Base-by-base conservation (phyloP, 2,329 filamentous ascomycete species). In the Colletotrichum incanum region DNA sequence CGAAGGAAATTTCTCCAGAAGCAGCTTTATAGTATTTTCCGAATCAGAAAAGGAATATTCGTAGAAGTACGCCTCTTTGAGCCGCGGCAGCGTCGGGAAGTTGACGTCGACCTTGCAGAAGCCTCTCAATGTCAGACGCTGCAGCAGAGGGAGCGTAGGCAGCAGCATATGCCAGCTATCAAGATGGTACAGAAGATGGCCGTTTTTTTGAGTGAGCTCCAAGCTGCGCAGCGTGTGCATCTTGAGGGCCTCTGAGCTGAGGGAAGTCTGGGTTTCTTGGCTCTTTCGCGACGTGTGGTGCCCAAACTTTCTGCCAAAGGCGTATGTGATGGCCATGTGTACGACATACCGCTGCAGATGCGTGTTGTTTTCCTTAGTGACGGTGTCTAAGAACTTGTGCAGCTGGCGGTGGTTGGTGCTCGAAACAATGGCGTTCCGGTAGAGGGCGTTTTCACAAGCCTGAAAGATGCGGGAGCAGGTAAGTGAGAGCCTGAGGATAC, bases 101-200 rank as follows among this genome's bases (percentile, higher is more conserved):
- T 23, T 34, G 28, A 8, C 1, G 0, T 37, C 52, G 18, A 7
- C 9, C 9, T 1, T 2, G 3, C 2, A 1, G 0, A 55, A n/a
- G 28, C 7, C 9, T 23, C 11, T 37, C 20, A 55, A 9, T 0
- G 31, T 55, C 52, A 55, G 31, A 1, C 20, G 9, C 31, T 55
- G 31, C 9, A 55, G 31, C 18, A 2, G 4, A 5, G 31, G 52
- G 31, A 55, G 20, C 3, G 9, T 23, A 7, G 31, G 9, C 8
- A 55, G 20, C 31, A 39, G 20, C 20, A 1, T 23, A 20, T 14
- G 8, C 52, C 52, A 55, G 52, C 4, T 9, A 5, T 20, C 5
- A 16, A 54, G n/a, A 3, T 31, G 18, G 3, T 4, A 2, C 8
- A 23, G 16, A 8, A 9, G 20, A 18, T 7, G 45, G 18, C 52